Evolutionary conservation across 2,329 filamentous ascomycete genomes (phyloP).

Genomic region (Talaromyces sp.): DNA sequence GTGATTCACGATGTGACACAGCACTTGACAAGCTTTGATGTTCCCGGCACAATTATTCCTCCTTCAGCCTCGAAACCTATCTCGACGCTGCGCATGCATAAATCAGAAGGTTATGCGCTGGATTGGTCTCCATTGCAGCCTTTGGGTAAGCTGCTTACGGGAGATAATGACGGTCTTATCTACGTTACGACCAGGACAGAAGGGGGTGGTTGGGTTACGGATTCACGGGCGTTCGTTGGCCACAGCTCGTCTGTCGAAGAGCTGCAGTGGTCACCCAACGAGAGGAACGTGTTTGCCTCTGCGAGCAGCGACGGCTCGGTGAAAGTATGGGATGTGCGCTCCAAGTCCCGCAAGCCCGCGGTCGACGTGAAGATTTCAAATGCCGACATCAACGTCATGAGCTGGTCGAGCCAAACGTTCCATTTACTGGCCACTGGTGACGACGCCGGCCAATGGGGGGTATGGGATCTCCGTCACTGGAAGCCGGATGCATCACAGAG

Average conservation of each 20-base stretch:
- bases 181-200: conserved; percentile 82
- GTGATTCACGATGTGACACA: conserved; percentile 92
- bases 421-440: conserved; percentile 89
- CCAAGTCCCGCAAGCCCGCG: conserved; percentile 82
- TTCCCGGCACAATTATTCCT: conserved; percentile 72
- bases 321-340: conserved; percentile 91
- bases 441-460: conserved; percentile 88
- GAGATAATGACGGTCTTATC: conserved; percentile 85
- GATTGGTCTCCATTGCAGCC: conserved; percentile 87
- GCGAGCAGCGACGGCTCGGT: conserved; percentile 91
- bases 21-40: conserved; percentile 83
- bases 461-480: conserved; percentile 96
- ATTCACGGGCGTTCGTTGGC: conserved; percentile 74
- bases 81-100: conserved; percentile 83
- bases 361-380: conserved; percentile 78
- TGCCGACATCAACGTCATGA: conserved; percentile 92
- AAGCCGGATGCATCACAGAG: conserved; percentile 56
- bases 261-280: conserved; percentile 91
- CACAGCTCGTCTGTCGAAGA: conserved; percentile 87
- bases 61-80: conserved; percentile 83
- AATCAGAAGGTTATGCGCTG: conserved; percentile 89
- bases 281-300: conserved; percentile 89
- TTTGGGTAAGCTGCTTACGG: conserved; percentile 79
- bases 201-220: conserved; percentile 83
- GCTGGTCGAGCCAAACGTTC: conserved; percentile 82